Percentiles rank a stretch among this genome's conserved stretches.
Evolutionary conservation across 1,284 basidiomycete species (phyloP).

Genomic region (Leccinum pachyderme): DNA sequence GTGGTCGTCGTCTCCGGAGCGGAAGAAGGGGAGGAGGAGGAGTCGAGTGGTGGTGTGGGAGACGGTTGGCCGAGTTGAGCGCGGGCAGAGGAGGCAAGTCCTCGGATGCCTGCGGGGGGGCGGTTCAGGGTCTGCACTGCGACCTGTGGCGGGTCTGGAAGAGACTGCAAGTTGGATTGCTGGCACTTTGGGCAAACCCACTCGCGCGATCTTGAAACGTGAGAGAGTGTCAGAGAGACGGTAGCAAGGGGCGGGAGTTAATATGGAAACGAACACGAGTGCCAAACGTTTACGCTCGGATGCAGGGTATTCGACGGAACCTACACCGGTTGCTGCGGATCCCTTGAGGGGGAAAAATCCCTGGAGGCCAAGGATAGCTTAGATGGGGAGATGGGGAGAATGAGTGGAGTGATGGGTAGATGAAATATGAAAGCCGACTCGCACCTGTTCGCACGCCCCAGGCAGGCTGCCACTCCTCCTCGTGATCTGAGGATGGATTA

Average conservation of each 20-base stretch:
- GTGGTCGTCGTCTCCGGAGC: slow-evolving; percentile 6
- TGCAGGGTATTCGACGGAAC: slow-evolving; percentile 80
- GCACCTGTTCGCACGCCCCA: slow-evolving; percentile 94
- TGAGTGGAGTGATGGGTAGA: slow-evolving; percentile 25
- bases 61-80: slow-evolving; percentile 10
- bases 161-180: slow-evolving; percentile 62
- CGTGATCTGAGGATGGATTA: slow-evolving; percentile 58
- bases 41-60: slow-evolving; percentile 9
- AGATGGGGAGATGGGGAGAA: slow-evolving; percentile 6
- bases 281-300: slow-evolving; percentile 83
- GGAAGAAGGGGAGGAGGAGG: slow-evolving; percentile 7
- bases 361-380: slow-evolving; percentile 87
- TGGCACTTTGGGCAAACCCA: slow-evolving; percentile 82
- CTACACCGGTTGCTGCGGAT: slow-evolving; percentile 87
- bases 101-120: slow-evolving; percentile 21
- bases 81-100: slow-evolving; percentile 18
- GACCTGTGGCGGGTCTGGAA: slow-evolving; percentile 58
- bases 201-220: slow-evolving; percentile 61
- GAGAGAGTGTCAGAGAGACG: slow-evolving; percentile 14
- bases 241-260: slow-evolving; percentile 6
- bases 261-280: slow-evolving; percentile 53
- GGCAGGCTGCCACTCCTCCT: slow-evolving; percentile 94
- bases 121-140: slow-evolving; percentile 20
- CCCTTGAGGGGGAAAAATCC: slow-evolving; percentile 90
- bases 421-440: slow-evolving; percentile 6